Percentiles rank a stretch among this genome's conserved stretches.
Evolutionary conservation across 2,329 filamentous ascomycete genomes (phyloP).

Genomic region (Domatiomyces catenatus): DNA sequence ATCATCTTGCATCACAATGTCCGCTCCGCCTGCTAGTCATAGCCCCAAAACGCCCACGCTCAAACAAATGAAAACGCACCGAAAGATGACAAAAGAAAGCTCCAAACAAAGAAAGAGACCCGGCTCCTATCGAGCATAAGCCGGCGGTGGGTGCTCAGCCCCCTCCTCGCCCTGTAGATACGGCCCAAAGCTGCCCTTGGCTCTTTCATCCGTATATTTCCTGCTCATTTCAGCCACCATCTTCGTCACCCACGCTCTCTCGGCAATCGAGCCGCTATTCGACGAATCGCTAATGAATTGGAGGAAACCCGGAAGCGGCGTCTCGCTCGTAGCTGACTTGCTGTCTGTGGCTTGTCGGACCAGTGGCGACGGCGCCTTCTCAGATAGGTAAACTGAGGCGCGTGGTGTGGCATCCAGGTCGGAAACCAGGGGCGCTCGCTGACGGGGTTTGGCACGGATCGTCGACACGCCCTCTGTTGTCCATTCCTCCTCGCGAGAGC

Average conservation of each 20-base stretch:
- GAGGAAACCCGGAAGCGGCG: conserved; percentile 22
- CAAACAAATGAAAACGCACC: not conserved
- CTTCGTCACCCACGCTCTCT: conserved; percentile 38
- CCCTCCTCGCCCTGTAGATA: conserved; percentile 16
- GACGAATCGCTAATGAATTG: conserved; percentile 23
- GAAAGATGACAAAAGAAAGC: too few species aligned
- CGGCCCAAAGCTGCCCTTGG: conserved; percentile 13
- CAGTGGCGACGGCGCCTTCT: conserved; percentile 2
- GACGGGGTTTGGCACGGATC: conserved; percentile 9
- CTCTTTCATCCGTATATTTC: conserved; percentile 75
- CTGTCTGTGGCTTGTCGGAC: conserved; percentile 17
- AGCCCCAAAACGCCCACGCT: not conserved
- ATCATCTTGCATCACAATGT: not conserved
- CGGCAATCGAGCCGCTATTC: conserved; percentile 25
- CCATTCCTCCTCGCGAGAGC: not conserved
- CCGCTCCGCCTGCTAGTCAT: not conserved
- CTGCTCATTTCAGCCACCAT: conserved; percentile 81
- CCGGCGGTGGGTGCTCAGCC: conserved; percentile 28
- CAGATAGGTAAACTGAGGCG: conserved; percentile 13
- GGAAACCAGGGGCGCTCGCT: conserved; percentile 3
- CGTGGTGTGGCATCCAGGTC: conserved; percentile 14
- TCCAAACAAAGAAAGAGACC: not conserved
- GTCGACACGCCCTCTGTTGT: conserved; percentile 9
- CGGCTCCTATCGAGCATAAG: conserved; percentile 27
- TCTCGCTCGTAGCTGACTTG: conserved; percentile 8